These are phyloP conservation scores for Exophiala bonariae DNA, from an alignment of 2,329 filamentous ascomycete species.

Conservation along the genomic window DNA sequence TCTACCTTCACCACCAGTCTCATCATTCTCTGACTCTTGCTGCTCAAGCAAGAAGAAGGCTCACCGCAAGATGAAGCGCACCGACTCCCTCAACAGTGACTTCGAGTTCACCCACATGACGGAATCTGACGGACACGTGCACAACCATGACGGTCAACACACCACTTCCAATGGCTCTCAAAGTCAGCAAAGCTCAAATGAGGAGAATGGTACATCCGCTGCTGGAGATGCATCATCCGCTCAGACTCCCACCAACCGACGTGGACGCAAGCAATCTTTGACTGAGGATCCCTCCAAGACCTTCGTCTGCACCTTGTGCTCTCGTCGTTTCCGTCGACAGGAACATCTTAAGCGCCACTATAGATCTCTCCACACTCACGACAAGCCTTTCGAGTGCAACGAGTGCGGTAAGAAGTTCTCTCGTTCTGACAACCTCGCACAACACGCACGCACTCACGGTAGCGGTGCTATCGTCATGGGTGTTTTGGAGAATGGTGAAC, in stretches of 20 bases:
- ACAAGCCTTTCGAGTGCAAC: conserved; percentile 96
- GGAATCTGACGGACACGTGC: conserved; percentile 34
- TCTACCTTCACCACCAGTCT: conserved; percentile 63
- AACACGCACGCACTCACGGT: conserved; percentile 92
- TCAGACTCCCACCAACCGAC: conserved; percentile 70
- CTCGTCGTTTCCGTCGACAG: conserved; percentile 93
- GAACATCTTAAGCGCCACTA: conserved; percentile 99
- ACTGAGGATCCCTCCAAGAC: conserved; percentile 98
- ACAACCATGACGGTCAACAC: conserved; percentile 41
- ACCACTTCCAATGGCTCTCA: conserved; percentile 39
- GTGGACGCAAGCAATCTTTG: conserved; percentile 95
- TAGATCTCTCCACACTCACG: conserved; percentile 94
- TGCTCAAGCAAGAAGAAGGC: conserved; percentile 45
- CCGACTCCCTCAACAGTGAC: conserved; percentile 31
- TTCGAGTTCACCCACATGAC: conserved; percentile 31
- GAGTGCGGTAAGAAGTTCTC: conserved; percentile 99
- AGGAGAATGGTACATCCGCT: conserved; percentile 46
- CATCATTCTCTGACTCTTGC: conserved; percentile 55
- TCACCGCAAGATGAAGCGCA: conserved; percentile 39
- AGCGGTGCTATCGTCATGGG: conserved; percentile 89
- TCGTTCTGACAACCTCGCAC: conserved; percentile 92
- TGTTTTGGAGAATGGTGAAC: conserved; percentile 71
- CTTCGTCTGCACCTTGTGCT: conserved; percentile 95
- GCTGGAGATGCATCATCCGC: conserved; percentile 23
- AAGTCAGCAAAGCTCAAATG: conserved; percentile 41